These are phyloP conservation scores for Sequoiadendron giganteum DNA, from an alignment of 75 land plant species.

Conservation along the genomic window DNA sequence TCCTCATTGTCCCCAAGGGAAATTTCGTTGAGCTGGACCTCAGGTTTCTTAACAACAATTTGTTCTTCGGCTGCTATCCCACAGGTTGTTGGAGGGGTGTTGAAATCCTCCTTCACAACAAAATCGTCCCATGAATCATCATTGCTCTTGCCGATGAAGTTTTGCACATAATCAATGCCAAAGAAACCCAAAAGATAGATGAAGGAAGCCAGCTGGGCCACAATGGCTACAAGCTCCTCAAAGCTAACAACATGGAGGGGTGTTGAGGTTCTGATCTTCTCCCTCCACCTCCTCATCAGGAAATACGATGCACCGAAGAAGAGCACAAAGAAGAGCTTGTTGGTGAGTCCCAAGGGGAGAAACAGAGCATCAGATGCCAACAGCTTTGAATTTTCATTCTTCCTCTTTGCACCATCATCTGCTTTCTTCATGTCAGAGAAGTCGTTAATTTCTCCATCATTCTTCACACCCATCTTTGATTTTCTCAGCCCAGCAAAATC, in stretches of 20 bases:
- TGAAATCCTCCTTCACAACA: background rate
- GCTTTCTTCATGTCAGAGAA: background rate
- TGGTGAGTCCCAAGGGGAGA: constrained; percentile 61
- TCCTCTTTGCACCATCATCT: background rate
- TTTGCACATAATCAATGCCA: constrained; percentile 77
- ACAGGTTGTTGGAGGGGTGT: background rate
- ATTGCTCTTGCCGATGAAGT: constrained; percentile 11
- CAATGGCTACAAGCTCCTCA: constrained; percentile 55
- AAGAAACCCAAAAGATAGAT: constrained; percentile 84
- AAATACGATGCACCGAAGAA: constrained; percentile 57
- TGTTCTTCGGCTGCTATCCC: background rate
- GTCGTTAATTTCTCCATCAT: background rate
- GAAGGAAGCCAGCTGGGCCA: constrained; percentile 63
- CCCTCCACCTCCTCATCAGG: constrained; percentile 77
- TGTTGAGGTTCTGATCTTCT: constrained; percentile 69
- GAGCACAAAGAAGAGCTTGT: constrained; percentile 58
- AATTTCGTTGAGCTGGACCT: constrained; percentile 9
- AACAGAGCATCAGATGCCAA: constrained; percentile 66
- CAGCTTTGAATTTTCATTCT: background rate
- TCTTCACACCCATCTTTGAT: background rate
- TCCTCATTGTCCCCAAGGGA: constrained; percentile 31
- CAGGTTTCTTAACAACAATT: background rate
- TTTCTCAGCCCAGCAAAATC: background rate
- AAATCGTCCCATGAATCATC: constrained; percentile 6
- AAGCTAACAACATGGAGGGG: constrained; percentile 68